Percentiles rank a stretch among this genome's conserved stretches.
phyloP scores from a whole-genome alignment of 352 stramenopile genomes.

The Hyaloperonospora brassicae region DNA sequence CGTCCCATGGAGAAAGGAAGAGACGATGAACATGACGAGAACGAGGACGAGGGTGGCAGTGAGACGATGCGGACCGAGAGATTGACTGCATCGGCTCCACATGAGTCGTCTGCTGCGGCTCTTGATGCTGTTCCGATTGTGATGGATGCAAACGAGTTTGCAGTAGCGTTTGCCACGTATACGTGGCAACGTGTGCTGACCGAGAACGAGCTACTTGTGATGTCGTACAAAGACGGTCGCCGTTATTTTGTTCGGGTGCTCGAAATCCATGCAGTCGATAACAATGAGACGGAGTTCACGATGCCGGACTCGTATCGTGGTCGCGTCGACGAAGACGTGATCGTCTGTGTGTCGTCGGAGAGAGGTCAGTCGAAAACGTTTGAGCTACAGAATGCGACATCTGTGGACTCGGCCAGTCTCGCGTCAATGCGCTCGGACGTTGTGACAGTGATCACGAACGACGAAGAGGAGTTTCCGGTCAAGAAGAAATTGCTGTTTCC shows the following conservation, averaged over 20 bases:
- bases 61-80: too few species aligned
- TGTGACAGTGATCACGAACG: slow-evolving; percentile 69
- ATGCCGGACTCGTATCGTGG: slow-evolving; percentile 80
- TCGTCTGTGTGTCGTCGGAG: slow-evolving; percentile 56
- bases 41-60: too few species aligned
- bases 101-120: background rate
- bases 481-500: slow-evolving; percentile 86
- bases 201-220: slow-evolving; percentile 68
- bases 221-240: slow-evolving; percentile 39
- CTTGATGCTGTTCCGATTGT: slow-evolving; percentile 14
- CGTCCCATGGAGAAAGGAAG: slow-evolving; percentile 34
- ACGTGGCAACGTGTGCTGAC: slow-evolving; percentile 59
- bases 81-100: too few species aligned
- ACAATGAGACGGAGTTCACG: slow-evolving; percentile 72
- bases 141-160: slow-evolving; percentile 47
- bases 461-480: slow-evolving; percentile 86
- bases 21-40: slow-evolving; percentile 9
- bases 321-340: slow-evolving; percentile 46
- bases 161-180: slow-evolving; percentile 42
- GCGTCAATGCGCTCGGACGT: slow-evolving; percentile 52
- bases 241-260: slow-evolving; percentile 69
- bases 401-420: slow-evolving; percentile 23
- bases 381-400: slow-evolving; percentile 31
- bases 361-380: slow-evolving; percentile 27
- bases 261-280: slow-evolving; percentile 60